A percentile compares a stretch with the other conserved stretches of the same genome.
Evolutionary conservation across 768 basidiomycete species (phyloP).

Genomic region (Trametes elegans): DNA sequence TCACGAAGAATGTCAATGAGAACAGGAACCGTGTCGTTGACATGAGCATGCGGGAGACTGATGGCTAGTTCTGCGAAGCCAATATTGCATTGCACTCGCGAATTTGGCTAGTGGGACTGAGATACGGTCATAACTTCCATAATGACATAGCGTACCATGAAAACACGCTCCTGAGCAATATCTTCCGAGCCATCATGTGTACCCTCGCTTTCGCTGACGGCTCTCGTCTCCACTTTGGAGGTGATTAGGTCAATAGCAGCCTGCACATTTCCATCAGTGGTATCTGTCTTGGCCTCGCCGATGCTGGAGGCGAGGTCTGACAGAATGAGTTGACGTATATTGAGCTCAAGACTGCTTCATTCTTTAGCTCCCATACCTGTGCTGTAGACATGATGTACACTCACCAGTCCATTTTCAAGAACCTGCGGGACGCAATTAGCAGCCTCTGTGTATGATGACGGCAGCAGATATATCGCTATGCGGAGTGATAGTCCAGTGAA

Average conservation of each 20-base stretch:
- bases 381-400: background rate
- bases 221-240: constrained; percentile 54
- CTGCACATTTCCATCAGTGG: constrained; percentile 31
- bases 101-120: constrained; percentile 49
- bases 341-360: constrained; percentile 62
- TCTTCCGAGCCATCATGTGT: constrained; percentile 12
- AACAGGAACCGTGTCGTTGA: constrained; percentile 51
- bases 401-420: constrained; percentile 19
- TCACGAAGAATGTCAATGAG: constrained; percentile 70
- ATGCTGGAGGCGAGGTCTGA: constrained; percentile 67
- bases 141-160: constrained; percentile 71
- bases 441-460: background rate
- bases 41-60: constrained; percentile 55
- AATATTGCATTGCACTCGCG: constrained; percentile 75
- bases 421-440: too few relatives aligned
- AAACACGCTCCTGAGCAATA: constrained; percentile 37
- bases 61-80: constrained; percentile 79
- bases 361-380: background rate
- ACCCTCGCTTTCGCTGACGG: constrained; percentile 1
- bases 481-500: background rate
- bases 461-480: background rate
- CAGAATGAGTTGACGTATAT: constrained; percentile 73
- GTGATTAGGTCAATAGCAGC: constrained; percentile 57
- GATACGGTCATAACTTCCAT: too few relatives aligned
- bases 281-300: constrained; percentile 41